Evolutionary conservation across 768 basidiomycete species (phyloP).

Genomic region (Hydnum rufescens): DNA sequence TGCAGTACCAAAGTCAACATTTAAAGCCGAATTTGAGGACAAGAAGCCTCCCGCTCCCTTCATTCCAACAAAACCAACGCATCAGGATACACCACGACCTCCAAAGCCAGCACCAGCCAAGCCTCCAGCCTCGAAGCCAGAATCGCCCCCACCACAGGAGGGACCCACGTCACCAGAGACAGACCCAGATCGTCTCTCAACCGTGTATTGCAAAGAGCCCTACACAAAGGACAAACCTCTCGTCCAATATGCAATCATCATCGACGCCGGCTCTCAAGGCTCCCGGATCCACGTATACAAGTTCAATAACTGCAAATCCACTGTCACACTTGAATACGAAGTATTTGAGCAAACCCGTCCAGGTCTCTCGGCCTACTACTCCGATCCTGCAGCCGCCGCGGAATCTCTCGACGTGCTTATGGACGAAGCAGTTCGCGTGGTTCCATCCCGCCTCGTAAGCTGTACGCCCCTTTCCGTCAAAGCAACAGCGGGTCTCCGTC

Average conservation of each 20-base stretch:
- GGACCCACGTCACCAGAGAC: slow-evolving; percentile 34
- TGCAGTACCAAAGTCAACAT: slow-evolving; percentile 25
- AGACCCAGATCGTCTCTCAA: slow-evolving; percentile 54
- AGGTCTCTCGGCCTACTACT: slow-evolving; percentile 49
- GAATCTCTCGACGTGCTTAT: slow-evolving; percentile 58
- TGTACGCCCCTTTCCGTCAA: slow-evolving; percentile 86
- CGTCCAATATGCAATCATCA: slow-evolving; percentile 88
- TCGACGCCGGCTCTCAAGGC: slow-evolving; percentile 95
- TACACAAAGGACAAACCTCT: slow-evolving; percentile 30
- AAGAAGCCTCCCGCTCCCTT: slow-evolving; percentile 10
- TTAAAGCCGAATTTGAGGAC: slow-evolving; percentile 9
- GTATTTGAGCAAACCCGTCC: slow-evolving; percentile 69
- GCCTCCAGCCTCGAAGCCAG: background rate
- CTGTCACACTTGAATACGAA: slow-evolving; percentile 78
- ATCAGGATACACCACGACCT: slow-evolving; percentile 6
- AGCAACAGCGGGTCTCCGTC: slow-evolving; percentile 74
- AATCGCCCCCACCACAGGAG: slow-evolving; percentile 6
- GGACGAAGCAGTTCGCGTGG: slow-evolving; percentile 57
- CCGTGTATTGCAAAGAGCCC: slow-evolving; percentile 48
- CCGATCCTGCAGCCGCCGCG: slow-evolving; percentile 49
- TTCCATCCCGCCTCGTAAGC: slow-evolving; percentile 39
- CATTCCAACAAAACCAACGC: slow-evolving; percentile 6
- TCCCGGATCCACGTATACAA: slow-evolving; percentile 98
- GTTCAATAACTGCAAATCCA: slow-evolving; percentile 71
- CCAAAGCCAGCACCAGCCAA: slow-evolving; percentile 1